Percentiles rank a stretch among this genome's conserved stretches.
phyloP scores from a whole-genome alignment of 805 yeast species.

The Yamadazyma philogaea region DNA sequence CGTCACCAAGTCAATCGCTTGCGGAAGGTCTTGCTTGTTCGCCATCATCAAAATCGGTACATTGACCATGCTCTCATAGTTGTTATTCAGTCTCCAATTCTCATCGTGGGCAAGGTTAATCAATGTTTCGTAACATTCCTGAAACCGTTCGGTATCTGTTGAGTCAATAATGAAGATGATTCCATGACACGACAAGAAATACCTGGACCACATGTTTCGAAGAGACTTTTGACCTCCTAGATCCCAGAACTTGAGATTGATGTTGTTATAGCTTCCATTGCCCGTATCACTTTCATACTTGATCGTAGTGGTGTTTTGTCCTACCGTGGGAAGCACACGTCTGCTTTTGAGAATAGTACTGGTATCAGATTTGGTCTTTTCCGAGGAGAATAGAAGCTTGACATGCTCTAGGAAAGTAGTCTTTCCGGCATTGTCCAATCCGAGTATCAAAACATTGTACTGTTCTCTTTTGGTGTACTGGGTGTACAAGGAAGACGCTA shows the following conservation, averaged over 20 bases:
- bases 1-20: slow-evolving; percentile 47
- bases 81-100: slow-evolving; percentile 35
- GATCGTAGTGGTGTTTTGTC: slow-evolving; percentile 69
- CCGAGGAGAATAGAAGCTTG: slow-evolving; percentile 33
- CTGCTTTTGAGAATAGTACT: slow-evolving; percentile 37
- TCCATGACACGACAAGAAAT: slow-evolving; percentile 84
- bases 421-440: slow-evolving; percentile 95
- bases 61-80: slow-evolving; percentile 39
- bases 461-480: slow-evolving; percentile 46
- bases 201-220: slow-evolving; percentile 82
- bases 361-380: slow-evolving; percentile 13
- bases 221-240: slow-evolving; percentile 92
- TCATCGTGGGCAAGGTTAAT: slow-evolving; percentile 42
- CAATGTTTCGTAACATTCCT: slow-evolving; percentile 74
- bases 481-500: slow-evolving; percentile 43
- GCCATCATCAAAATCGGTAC: slow-evolving; percentile 93
- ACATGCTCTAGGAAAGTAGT: slow-evolving; percentile 50
- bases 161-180: slow-evolving; percentile 91
- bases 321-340: slow-evolving; percentile 87
- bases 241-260: slow-evolving; percentile 85
- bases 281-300: slow-evolving; percentile 23
- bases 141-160: slow-evolving; percentile 75
- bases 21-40: slow-evolving; percentile 79
- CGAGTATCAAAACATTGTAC: slow-evolving; percentile 62
- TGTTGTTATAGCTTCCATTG: slow-evolving; percentile 30